Base-by-base conservation (phyloP, 164 flowering plant species). In the Sextonia rubra region DNA sequence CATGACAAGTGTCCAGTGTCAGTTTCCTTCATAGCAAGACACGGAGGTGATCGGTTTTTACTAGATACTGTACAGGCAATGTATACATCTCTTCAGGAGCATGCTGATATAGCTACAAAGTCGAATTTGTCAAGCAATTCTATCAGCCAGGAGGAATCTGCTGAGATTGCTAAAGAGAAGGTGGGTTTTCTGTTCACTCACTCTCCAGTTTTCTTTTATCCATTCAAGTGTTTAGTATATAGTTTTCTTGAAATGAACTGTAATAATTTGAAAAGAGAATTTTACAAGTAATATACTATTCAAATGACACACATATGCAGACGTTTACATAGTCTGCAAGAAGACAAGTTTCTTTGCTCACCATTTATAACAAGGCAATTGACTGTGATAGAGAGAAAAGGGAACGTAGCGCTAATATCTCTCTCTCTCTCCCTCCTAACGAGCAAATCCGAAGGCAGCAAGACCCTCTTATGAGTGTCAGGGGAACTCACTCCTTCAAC, bases 91-190 rank as follows among this genome's bases (percentile, higher is more conserved):
- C 83, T 96, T 29, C 87, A 88, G 75, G 95, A 93, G 77, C 84
- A 87, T 74, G 86, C 74, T 74, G 89, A 86, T 55, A 63, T 73
- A 67, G 83, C 81, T 74, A 75, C 82, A 27, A 88, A 84, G 37
- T 71, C 89, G 44, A 86, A 85, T 77, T 48, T 70, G 47, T 79
- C 90, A 60, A 78, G 48, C 72, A 83, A 85, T 71, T 71, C 78
- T 66, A 60, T 84, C 65, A 84, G 84, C 84, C 75, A 75, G 74
- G 97, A 91, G 79, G 76, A 83, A 44, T 83, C 85, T 74, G 98
- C 99, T 69, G 98, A 91, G 78, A 77, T 86, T 78, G 96, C 97
- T 27, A 95, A 95, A 84, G 99, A 93, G 77, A 95, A 91, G 97
- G 98, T 89, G 49, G 27, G 52, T 66, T 6, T 15, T 52, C 17